Percentiles rank a stretch among this genome's conserved stretches.
Conservation (phyloP, 2,329 filamentous ascomycete species). For the Beauveria sp. region DNA sequence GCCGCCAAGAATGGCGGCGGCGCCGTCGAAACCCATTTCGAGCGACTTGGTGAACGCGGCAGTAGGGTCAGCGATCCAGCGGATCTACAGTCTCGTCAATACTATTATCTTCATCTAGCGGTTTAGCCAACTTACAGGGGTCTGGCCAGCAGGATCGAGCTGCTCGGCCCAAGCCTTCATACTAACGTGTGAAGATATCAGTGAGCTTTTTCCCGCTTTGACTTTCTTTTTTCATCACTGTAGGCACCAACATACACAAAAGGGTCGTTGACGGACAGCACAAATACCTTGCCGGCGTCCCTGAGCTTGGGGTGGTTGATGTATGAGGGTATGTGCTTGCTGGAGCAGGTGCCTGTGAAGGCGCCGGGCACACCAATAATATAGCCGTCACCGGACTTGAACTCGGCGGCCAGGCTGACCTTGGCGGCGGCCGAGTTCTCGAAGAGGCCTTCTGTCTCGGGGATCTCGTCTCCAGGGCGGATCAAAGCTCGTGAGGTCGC, state of each 20-base stretch:
- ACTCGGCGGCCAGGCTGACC: constrained; percentile 75
- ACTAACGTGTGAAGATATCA: constrained; percentile 32
- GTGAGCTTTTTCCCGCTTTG: background rate
- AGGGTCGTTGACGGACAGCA: constrained; percentile 87
- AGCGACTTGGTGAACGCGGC: constrained; percentile 75
- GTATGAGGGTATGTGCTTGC: constrained; percentile 75
- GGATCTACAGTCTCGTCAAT: constrained; percentile 50
- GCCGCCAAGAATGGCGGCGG: constrained; percentile 68
- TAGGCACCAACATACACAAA: constrained; percentile 63
- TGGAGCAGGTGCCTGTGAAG: constrained; percentile 54
- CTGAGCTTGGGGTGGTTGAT: constrained; percentile 72
- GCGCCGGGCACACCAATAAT: constrained; percentile 81
- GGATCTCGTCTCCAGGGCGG: constrained; percentile 71
- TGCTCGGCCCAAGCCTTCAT: constrained; percentile 84
- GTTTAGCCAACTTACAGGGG: constrained; percentile 54
- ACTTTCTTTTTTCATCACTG: background rate
- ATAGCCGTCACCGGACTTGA: constrained; percentile 63
- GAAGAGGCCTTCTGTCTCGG: constrained; percentile 66
- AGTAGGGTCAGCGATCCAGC: constrained; percentile 78
- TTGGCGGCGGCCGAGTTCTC: constrained; percentile 88
- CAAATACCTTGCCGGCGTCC: constrained; percentile 76
- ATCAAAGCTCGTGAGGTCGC: constrained; percentile 55
- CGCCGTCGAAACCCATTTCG: constrained; percentile 73
- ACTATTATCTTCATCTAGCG: background rate
- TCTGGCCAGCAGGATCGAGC: constrained; percentile 66